Base-by-base conservation (phyloP, 2,329 filamentous ascomycete genomes). In the Claviceps paspali region DNA sequence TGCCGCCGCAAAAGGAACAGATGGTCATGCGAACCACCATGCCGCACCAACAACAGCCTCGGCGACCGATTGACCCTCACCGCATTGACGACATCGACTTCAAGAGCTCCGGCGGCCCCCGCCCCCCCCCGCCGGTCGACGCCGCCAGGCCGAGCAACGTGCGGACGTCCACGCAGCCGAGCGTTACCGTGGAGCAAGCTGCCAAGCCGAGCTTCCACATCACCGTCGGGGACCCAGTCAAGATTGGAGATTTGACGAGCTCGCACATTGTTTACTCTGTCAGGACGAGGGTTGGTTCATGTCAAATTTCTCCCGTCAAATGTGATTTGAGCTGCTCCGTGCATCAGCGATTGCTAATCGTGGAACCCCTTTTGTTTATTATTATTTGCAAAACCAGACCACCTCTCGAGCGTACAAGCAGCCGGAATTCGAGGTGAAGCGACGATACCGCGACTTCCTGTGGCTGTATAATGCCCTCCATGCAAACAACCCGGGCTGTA, bases 261-360 rank as follows among this genome's bases (percentile, higher is more conserved):
- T 94, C 87, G 45, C 91, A 98, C 59, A 98, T 94, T 45, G 91
- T 96, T 33, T 98, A 98, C 62, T 85, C 85, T 50, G 91, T 98
- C 45, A 74, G 82, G 51, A 98, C 91, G 41, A 91, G 82, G 76
- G 84, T 91, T 68, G 42, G 48, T 36, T 22, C 33, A 2, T 28
- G 27, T 18, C 18, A 19, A 15, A 7, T 11, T 6, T 14, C 11
- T 14, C 5, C 10, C 21, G 34, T 34, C 44, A n/a, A n/a, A n/a
- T n/a, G 2, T 26, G 0, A 23, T n/a, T 10, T 23, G 11, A 12
- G 14, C 18, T 24, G 14, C 24, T 27, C 8, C 19, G 8, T 29
- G n/a, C 12, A n/a, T 36, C 12, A 17, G 14, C 19, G 6, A 29
- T 22, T 33, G 18, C 14, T 33, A n/a, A 23, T 22, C 21, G 21